A percentile compares a stretch with the other conserved stretches of the same genome.
Evolutionary conservation across 1,284 basidiomycete species (phyloP).

Genomic region (Abortiporus biennis): DNA sequence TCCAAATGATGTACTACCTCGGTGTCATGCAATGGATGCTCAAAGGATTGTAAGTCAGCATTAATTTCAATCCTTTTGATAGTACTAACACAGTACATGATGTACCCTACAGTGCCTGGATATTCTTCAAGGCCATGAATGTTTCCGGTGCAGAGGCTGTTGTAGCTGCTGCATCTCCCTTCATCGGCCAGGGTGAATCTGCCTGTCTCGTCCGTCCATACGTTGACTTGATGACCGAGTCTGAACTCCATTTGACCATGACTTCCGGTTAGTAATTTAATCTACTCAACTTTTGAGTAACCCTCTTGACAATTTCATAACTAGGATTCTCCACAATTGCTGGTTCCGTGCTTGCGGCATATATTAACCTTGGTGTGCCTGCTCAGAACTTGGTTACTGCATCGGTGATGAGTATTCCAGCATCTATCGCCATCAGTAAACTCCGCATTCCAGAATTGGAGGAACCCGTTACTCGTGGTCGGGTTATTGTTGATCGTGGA

Average conservation of each 20-base stretch:
- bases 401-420: constrained; percentile 92
- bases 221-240: constrained; percentile 83
- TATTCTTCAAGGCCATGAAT: constrained; percentile 88
- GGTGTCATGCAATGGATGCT: constrained; percentile 90
- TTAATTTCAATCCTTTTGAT: constrained; percentile 4
- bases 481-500: constrained; percentile 74
- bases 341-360: constrained; percentile 83
- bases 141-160: constrained; percentile 89
- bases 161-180: constrained; percentile 87
- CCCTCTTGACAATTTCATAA: not conserved
- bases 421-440: constrained; percentile 89
- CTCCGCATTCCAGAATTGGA: constrained; percentile 80
- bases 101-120: constrained; percentile 64
- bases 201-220: constrained; percentile 84
- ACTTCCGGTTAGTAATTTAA: constrained; percentile 59
- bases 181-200: constrained; percentile 86
- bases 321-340: constrained; percentile 84
- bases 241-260: constrained; percentile 87
- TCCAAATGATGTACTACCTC: constrained; percentile 84
- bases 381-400: constrained; percentile 83
- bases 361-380: constrained; percentile 80
- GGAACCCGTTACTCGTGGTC: constrained; percentile 81
- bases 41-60: constrained; percentile 57
- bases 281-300: not conserved
- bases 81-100: constrained; percentile 8